Evolutionary conservation across 2,329 filamentous ascomycete genomes (phyloP).

Genomic region (Fusarium foetens): DNA sequence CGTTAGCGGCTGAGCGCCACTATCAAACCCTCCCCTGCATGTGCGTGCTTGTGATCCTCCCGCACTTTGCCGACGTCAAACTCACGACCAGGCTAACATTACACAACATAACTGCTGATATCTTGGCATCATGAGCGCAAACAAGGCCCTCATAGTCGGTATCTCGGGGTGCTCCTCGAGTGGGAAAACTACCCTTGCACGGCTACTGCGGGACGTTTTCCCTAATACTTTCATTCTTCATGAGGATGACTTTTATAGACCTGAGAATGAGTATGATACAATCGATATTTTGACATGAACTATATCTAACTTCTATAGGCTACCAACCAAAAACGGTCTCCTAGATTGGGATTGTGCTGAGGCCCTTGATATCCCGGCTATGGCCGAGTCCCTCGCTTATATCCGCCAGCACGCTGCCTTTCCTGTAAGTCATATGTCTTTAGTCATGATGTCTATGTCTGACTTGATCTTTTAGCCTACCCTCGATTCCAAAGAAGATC

Average conservation of each 20-base stretch:
- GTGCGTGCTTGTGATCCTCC: conserved; percentile 2
- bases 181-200: conserved; percentile 93
- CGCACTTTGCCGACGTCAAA: conserved; percentile 6
- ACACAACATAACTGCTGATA: neutral
- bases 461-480: conserved; percentile 38
- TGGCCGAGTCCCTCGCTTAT: conserved; percentile 74
- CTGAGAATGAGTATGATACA: conserved; percentile 72
- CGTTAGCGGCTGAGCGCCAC: conserved; percentile 10
- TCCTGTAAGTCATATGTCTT: conserved; percentile 59
- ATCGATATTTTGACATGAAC: neutral
- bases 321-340: conserved; percentile 68
- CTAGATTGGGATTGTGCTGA: conserved; percentile 93
- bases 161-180: conserved; percentile 92
- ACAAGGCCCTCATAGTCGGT: conserved; percentile 73
- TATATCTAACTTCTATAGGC: conserved; percentile 41
- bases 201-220: conserved; percentile 85
- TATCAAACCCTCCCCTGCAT: conserved; percentile 24
- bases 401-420: conserved; percentile 75
- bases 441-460: neutral
- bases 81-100: neutral
- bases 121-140: conserved; percentile 47
- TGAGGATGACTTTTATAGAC: conserved; percentile 94
- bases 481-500: conserved; percentile 61
- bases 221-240: conserved; percentile 84
- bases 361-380: conserved; percentile 75